Evolutionary conservation across 345 rosid species (phyloP).

Genomic region (Kandelia obovata): DNA sequence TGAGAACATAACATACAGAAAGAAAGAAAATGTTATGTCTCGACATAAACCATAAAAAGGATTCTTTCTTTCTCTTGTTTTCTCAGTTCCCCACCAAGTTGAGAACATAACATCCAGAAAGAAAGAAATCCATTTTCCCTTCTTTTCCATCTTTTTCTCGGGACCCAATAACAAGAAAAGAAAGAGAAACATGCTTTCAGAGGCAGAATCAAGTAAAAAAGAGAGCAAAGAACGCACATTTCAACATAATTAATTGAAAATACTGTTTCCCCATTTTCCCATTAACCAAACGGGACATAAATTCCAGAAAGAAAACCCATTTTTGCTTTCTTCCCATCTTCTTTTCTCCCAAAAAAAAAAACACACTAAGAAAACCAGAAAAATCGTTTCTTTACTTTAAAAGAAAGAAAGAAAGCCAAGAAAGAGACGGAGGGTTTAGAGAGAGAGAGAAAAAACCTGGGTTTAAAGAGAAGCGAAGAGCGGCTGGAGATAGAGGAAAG

Average conservation of each 20-base stretch:
- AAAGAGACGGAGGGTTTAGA: not conserved
- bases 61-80: not conserved
- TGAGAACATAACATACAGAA: not conserved
- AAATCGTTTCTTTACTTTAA: not conserved
- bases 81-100: not conserved
- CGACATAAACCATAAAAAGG: no score
- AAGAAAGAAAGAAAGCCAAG: not conserved
- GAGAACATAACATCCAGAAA: not conserved
- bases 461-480: slow-evolving; percentile 33
- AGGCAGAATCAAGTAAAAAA: not conserved
- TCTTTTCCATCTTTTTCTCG: not conserved
- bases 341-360: slow-evolving; percentile 3
- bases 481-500: slow-evolving; percentile 18
- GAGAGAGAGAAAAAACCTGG: slow-evolving; percentile 41
- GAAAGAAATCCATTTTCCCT: not conserved
- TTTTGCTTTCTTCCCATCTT: no score
- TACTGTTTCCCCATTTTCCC: not conserved
- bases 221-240: not conserved
- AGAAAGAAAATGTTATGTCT: not conserved
- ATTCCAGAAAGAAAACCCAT: not conserved
- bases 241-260: not conserved
- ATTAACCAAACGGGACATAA: not conserved
- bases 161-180: no score
- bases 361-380: slow-evolving; percentile 14
- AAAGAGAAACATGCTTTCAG: no score